Evolutionary conservation across 495 filamentous ascomycete genomes (phyloP).

Genomic region (Penicillium antarcticum): DNA sequence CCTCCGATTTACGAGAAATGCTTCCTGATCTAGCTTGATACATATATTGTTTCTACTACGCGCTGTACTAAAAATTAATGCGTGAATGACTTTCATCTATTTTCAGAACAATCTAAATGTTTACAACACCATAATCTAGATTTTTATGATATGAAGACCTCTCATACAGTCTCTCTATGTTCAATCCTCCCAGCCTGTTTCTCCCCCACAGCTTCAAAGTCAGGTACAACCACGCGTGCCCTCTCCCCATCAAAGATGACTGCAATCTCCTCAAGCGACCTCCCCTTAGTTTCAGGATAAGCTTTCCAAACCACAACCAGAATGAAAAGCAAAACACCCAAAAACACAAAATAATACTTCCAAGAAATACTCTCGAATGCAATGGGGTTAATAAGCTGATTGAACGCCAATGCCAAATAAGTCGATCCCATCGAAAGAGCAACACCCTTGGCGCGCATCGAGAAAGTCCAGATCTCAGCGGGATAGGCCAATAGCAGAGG

Average conservation of each 20-base stretch:
- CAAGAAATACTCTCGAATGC: slow-evolving; percentile 42
- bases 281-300: slow-evolving; percentile 60
- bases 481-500: slow-evolving; percentile 57
- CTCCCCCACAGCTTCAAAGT: neutral
- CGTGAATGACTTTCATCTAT: no score
- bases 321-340: slow-evolving; percentile 50
- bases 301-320: slow-evolving; percentile 55
- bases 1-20: no score
- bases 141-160: neutral
- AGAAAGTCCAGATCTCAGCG: slow-evolving; percentile 61
- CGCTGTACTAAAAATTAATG: neutral
- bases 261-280: slow-evolving; percentile 58
- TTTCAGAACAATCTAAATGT: neutral
- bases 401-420: slow-evolving; percentile 50
- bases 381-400: slow-evolving; percentile 54
- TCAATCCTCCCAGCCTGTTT: neutral
- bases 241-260: slow-evolving; percentile 48
- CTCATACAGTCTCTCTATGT: neutral
- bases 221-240: neutral
- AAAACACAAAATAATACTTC: slow-evolving; percentile 59
- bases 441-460: slow-evolving; percentile 65
- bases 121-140: neutral
- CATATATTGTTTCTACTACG: neutral
- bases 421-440: slow-evolving; percentile 56
- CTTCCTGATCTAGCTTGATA: neutral